phyloP scores from a whole-genome alignment of 305 asterid species.

The Solanum hybrid region DNA sequence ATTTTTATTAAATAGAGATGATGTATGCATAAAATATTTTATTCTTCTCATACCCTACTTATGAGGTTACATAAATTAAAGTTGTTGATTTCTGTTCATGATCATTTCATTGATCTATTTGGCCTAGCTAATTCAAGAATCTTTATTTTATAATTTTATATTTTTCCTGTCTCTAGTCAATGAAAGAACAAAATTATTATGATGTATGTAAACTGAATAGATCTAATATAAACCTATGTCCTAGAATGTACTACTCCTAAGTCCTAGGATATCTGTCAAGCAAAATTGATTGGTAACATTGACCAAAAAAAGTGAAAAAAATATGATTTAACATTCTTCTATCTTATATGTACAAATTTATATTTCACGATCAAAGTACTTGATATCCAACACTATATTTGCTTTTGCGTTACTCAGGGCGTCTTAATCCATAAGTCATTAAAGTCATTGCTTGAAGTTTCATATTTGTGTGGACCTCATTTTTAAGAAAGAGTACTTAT shows the following conservation, averaged over 20 bases:
- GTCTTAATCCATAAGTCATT: rapidly evolving
- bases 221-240: neutral
- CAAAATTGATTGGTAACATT: neutral
- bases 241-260: neutral
- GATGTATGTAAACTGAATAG: neutral
- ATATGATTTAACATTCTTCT: neutral
- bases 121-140: neutral
- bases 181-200: neutral
- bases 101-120: neutral
- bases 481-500: too few relatives aligned
- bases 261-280: neutral
- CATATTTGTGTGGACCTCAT: too few relatives aligned
- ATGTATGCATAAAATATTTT: neutral
- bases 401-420: too few relatives aligned
- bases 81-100: neutral
- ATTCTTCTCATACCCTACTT: neutral
- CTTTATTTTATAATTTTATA: neutral
- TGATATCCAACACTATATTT: neutral
- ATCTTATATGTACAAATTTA: too few relatives aligned
- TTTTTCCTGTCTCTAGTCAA: neutral
- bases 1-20: neutral
- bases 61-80: neutral
- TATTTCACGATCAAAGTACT: too few relatives aligned
- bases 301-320: too few relatives aligned
- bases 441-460: too few relatives aligned